Percentiles rank a stretch among this genome's conserved stretches.
Conservation (phyloP, 768 basidiomycete species). For the Fomitopsis serialis region DNA sequence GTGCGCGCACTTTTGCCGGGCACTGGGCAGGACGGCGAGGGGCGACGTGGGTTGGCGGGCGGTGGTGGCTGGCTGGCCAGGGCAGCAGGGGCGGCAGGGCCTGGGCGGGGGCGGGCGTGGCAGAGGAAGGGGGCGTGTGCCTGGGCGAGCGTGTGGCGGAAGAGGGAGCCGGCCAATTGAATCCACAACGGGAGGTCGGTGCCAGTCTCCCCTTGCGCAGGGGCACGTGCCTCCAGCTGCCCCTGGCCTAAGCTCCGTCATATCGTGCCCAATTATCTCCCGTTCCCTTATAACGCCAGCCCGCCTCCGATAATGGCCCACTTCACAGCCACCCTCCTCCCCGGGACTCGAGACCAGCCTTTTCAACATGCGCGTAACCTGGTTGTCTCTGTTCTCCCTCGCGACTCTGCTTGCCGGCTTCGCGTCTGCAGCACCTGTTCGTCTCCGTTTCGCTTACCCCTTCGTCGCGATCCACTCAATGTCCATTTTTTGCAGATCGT, state of each 20-base stretch:
- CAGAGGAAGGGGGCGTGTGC: neutral
- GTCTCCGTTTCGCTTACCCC: neutral
- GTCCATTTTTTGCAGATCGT: neutral
- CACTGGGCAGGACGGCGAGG: no score
- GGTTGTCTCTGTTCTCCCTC: slow-evolving; percentile 14
- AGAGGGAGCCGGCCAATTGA: neutral
- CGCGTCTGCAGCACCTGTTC: slow-evolving; percentile 18
- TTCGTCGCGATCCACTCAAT: neutral
- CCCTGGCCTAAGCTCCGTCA: slow-evolving; percentile 13
- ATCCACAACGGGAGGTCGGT: neutral
- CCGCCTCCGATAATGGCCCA: neutral
- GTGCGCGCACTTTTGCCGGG: no score
- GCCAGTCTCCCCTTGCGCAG: neutral
- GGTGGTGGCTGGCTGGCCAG: neutral
- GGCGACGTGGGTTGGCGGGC: neutral
- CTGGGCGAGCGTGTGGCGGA: neutral
- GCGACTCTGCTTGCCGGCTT: slow-evolving; percentile 16
- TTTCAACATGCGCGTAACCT: slow-evolving; percentile 15
- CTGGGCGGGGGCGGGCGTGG: neutral
- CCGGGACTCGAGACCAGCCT: neutral
- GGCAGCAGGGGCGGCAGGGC: neutral
- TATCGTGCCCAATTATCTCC: slow-evolving; percentile 1
- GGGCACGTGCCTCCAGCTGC: slow-evolving; percentile 11
- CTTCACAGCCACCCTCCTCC: slow-evolving; percentile 1
- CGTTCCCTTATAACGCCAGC: slow-evolving; percentile 3